Base-by-base conservation (phyloP, 202 grass and related monocot genomes). In the Setaria viridis region DNA sequence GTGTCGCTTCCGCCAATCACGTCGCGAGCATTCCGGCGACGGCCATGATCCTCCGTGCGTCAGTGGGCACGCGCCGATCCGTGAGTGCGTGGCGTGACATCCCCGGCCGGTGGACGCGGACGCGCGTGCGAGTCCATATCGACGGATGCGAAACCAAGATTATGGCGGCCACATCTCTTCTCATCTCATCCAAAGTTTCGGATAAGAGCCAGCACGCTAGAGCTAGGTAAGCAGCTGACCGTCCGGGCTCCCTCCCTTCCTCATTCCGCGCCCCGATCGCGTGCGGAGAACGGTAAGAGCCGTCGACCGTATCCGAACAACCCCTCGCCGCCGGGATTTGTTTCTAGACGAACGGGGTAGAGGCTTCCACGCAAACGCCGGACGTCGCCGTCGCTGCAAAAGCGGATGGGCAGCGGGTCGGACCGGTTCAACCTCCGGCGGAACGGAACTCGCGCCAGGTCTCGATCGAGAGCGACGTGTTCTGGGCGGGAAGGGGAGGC, bases 141-240 rank as follows among this genome's bases (percentile, higher is more conserved):
- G 66, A 53, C 10, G 33, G 74, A 72, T 72, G 46, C 53, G 54
- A 4, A 21, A 0, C 58, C 37, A 20, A 69, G 77, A 43, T 62
- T 25, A 70, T 46, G 72, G 83, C 20, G 46, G 49, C 55, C 46
- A 62, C 62, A 59, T 42, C 41, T 7, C 34, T 4, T 25, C 42
- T 1, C 42, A 5, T 16, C 62, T 60, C 72, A 76, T 58, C 57
- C 47, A 9, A 51, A 30, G 53, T 84, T 87, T 33, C 69, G 89
- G 89, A 87, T 90, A 90, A 87, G 89, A 80, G 25, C 59, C 60
- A 1, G 16, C 30, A 17, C 25, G 4, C 41, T 19, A 8, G 62
- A 5, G 43, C 62, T 43, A 16, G 49, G 50, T 17, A 39, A 15
- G 71, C 21, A n/a, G 41, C 87, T 42, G 76, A 82, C 72, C 88